These are phyloP conservation scores for Penicillium verhagenii DNA, from an alignment of 495 filamentous ascomycete genomes.

Conservation along the genomic window DNA sequence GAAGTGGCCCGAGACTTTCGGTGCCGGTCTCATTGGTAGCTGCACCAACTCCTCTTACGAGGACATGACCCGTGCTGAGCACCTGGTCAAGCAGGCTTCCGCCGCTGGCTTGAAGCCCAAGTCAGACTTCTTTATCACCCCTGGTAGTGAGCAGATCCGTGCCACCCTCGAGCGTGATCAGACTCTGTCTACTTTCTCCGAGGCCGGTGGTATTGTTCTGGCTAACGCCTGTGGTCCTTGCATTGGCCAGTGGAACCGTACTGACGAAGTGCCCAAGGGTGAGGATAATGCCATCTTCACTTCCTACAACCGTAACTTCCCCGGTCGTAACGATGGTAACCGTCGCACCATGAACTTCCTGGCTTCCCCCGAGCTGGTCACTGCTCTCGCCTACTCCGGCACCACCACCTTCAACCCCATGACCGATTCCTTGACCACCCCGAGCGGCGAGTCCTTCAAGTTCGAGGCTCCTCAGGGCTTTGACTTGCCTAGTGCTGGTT, in stretches of 20 bases:
- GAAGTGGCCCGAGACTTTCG: constrained; percentile 86
- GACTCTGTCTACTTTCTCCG: constrained; percentile 80
- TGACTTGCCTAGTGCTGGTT: constrained; percentile 74
- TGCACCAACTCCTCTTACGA: constrained; percentile 99
- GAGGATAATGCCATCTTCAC: constrained; percentile 93
- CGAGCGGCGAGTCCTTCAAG: constrained; percentile 78
- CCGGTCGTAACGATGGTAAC: constrained; percentile 95
- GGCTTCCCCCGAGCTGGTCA: constrained; percentile 93
- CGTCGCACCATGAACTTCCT: constrained; percentile 97
- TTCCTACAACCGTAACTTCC: constrained; percentile 98
- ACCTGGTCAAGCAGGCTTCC: constrained; percentile 84
- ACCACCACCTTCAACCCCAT: constrained; percentile 95
- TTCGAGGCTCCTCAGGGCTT: constrained; percentile 79
- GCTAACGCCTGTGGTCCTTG: constrained; percentile 96
- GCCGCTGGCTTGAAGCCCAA: constrained; percentile 85
- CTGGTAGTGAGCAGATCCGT: constrained; percentile 93
- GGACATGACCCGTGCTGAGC: constrained; percentile 94
- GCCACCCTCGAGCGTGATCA: constrained; percentile 86
- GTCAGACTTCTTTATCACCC: constrained; percentile 91
- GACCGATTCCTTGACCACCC: constrained; percentile 78
- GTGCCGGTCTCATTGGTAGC: constrained; percentile 91
- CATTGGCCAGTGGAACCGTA: constrained; percentile 95
- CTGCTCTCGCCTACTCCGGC: constrained; percentile 90
- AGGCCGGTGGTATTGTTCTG: constrained; percentile 83
- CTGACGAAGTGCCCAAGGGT: constrained; percentile 77